Percentiles rank a stretch among this genome's conserved stretches.
Evolutionary conservation across 306 rosid genomes (phyloP).

Genomic region (Amphicarpaea edgeworthii): DNA sequence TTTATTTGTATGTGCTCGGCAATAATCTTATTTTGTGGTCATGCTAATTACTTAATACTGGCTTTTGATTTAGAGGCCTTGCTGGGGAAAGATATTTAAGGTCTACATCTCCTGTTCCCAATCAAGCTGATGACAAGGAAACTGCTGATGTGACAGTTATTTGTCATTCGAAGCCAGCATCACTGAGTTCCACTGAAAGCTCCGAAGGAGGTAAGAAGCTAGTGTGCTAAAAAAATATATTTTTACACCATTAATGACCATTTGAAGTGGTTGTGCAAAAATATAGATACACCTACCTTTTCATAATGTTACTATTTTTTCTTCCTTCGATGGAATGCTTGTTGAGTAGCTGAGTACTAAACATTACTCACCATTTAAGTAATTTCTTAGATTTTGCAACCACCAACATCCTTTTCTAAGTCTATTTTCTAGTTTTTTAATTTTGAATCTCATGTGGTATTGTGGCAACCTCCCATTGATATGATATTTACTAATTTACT

Average conservation of each 20-base stretch:
- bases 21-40: constrained; percentile 27
- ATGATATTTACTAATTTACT: constrained; percentile 33
- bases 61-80: constrained; percentile 61
- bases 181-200: constrained; percentile 93
- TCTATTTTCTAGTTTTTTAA: background rate
- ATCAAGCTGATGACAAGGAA: constrained; percentile 67
- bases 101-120: constrained; percentile 52
- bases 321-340: constrained; percentile 16
- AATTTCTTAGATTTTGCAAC: background rate
- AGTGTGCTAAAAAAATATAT: background rate
- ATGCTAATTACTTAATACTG: constrained; percentile 27
- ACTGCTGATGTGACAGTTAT: constrained; percentile 70
- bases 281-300: constrained; percentile 10
- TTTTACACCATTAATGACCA: constrained; percentile 12
- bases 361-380: background rate
- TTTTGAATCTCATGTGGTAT: constrained; percentile 13
- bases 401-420: background rate
- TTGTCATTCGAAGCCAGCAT: constrained; percentile 93
- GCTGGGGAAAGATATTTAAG: constrained; percentile 57
- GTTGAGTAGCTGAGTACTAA: background rate
- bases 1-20: background rate
- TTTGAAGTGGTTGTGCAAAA: constrained; percentile 22
- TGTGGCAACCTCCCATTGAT: constrained; percentile 5
- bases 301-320: constrained; percentile 8
- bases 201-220: constrained; percentile 79